phyloP scores from a whole-genome alignment of 2,329 filamentous ascomycete genomes.

The Xylariales sp. region DNA sequence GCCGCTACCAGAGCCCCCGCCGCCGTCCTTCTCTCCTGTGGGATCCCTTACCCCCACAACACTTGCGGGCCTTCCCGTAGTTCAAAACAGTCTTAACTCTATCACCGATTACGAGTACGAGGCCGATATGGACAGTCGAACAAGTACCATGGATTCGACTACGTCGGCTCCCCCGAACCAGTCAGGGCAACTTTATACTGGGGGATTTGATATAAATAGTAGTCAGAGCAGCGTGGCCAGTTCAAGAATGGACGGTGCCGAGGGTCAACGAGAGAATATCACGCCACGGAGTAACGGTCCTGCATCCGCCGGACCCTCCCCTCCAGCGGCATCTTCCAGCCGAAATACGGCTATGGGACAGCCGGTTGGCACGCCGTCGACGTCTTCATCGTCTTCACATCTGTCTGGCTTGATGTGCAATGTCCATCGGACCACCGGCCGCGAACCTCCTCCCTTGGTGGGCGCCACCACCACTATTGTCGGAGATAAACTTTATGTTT shows the following conservation, averaged over 20 bases:
- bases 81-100: constrained; percentile 19
- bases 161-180: constrained; percentile 13
- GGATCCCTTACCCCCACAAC: constrained; percentile 26
- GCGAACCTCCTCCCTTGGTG: constrained; percentile 85
- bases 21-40: constrained; percentile 27
- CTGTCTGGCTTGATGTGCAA: constrained; percentile 66
- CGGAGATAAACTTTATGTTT: constrained; percentile 94
- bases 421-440: constrained; percentile 81
- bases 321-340: constrained; percentile 37
- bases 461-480: constrained; percentile 93
- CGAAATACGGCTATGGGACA: constrained; percentile 30
- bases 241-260: constrained; percentile 39
- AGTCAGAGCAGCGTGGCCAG: constrained; percentile 44
- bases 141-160: constrained; percentile 46
- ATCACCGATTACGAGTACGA: constrained; percentile 25
- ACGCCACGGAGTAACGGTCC: constrained; percentile 51
- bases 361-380: constrained; percentile 38
- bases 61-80: constrained; percentile 7
- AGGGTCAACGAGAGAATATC: constrained; percentile 42
- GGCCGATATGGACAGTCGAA: constrained; percentile 32
- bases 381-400: constrained; percentile 49
- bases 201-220: constrained; percentile 35
- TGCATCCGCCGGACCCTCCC: constrained; percentile 53
- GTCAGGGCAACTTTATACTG: constrained; percentile 31
- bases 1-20: constrained; percentile 50